phyloP scores from a whole-genome alignment of 2,329 filamentous ascomycete species.

The Botrytis paeoniae region DNA sequence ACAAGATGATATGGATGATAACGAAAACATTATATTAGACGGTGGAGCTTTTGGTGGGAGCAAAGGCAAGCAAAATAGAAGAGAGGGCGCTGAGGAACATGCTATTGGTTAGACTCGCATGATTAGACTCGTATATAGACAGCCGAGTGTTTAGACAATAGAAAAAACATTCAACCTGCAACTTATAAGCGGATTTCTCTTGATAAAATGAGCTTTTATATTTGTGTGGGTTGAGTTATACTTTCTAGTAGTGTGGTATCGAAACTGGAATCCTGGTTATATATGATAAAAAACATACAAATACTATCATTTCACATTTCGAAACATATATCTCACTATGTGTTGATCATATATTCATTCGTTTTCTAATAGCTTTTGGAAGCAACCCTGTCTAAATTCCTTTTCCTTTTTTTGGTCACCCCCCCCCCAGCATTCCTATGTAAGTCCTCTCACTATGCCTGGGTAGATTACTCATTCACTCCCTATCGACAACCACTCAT shows the following conservation, averaged over 20 bases:
- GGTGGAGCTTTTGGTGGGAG: slow-evolving; percentile 38
- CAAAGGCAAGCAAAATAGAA: slow-evolving; percentile 19
- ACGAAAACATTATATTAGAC: slow-evolving; percentile 42
- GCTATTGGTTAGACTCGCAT: not conserved
- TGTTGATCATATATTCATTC: not conserved
- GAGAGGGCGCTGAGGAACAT: slow-evolving; percentile 23
- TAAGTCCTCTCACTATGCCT: not conserved
- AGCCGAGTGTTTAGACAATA: not conserved
- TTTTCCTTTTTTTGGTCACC: not conserved
- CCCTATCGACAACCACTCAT: not conserved
- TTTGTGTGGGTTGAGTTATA: not conserved
- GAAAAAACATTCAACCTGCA: no score
- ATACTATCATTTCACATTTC: not conserved
- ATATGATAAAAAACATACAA: not conserved
- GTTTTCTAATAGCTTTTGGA: not conserved
- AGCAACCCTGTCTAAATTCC: not conserved
- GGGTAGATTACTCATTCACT: not conserved
- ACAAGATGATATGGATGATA: slow-evolving; percentile 43
- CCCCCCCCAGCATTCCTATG: no score
- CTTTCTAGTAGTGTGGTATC: not conserved
- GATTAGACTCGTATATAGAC: not conserved
- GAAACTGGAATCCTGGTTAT: not conserved
- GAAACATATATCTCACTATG: not conserved
- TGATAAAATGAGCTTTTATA: not conserved
- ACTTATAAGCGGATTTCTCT: no score